Base-by-base conservation (phyloP, 1,139 yeast species). In the Yamadazyma blattariae region DNA sequence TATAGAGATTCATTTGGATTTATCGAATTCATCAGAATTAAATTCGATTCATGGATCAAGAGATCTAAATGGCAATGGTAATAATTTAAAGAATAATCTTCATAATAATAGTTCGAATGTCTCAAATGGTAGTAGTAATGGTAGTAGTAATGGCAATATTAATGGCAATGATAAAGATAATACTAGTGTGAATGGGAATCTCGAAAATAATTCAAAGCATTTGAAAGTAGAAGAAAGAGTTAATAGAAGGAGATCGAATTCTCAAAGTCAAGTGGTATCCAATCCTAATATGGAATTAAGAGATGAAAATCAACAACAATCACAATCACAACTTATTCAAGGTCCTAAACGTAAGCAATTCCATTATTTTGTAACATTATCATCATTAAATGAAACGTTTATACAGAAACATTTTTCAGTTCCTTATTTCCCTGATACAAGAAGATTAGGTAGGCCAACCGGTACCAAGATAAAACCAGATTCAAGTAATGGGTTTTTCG, bases 401-500 rank as follows among this genome's bases (percentile, higher is more conserved):
- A 83, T 81, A 31, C 75, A 82, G 38, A 92, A 92, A 57, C 80
- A 84, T 35, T 64, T 94, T 25, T 78, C 79, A 18, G 80, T 94
- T 7, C 97, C 97, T 1, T 73, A 76, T 40, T 74, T 70, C 41
- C 98, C 99, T 0, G 90, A 87, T 17, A 82, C 89, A 2, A 64
- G 92, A 36, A 87, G 87, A 52, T 68, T 92, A 18, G 98, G 99
- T 1, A 74, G 99, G 37, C 98, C 86, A 7, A 72, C 82, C 36
- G 88, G 85, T 38, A 77, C 84, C 13, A 83, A 78, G 47, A 77
- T 84, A 34, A 74, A 75, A 44, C 90, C 95, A 9, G 78, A 82
- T 38, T 76, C 83, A 7, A 82, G 85, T 27, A 94, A 94, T 56
- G 98, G 98, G 0, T 90, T 77, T 57, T 92, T 92, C 54, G 98